Conservation (phyloP, 2,329 filamentous ascomycete species). For the Venturia nashicola region DNA sequence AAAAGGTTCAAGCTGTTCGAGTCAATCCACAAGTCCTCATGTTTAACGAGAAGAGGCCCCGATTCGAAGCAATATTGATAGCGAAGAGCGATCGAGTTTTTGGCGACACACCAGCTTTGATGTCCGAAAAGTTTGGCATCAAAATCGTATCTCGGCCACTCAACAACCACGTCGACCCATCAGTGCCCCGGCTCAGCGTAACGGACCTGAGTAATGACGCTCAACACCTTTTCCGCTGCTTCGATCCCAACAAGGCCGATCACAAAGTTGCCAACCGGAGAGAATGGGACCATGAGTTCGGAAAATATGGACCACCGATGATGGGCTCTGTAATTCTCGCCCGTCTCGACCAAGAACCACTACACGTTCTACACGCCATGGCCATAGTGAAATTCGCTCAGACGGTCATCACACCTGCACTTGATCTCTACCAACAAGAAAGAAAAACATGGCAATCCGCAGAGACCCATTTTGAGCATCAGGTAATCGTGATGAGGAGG, state of each 20-base stretch:
- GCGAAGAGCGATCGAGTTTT: not conserved
- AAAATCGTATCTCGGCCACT: not conserved
- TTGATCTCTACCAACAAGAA: not conserved
- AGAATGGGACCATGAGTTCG: constrained; percentile 6
- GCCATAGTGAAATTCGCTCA: constrained; percentile 2
- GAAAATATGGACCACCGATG: not conserved
- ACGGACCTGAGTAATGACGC: not conserved
- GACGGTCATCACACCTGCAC: not conserved
- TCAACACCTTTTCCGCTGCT: constrained; percentile 3
- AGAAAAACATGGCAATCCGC: not conserved
- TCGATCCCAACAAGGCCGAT: not conserved
- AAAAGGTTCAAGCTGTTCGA: constrained; percentile 1
- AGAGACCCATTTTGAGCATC: constrained; percentile 6
- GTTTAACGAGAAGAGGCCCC: not conserved
- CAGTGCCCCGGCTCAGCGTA: not conserved
- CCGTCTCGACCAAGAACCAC: constrained; percentile 2
- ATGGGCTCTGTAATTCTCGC: constrained; percentile 1
- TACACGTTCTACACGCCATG: constrained; percentile 4
- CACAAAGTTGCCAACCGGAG: not conserved
- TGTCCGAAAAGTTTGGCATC: not conserved
- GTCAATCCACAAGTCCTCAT: not conserved
- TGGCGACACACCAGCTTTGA: not conserved
- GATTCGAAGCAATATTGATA: constrained; percentile 1
- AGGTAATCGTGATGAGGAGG: not conserved
- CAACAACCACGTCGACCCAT: not conserved